Percentiles rank a stretch among this genome's conserved stretches.
Conservation (phyloP, 371 early-diverging fungal genomes). For the Mortierella sp. region DNA sequence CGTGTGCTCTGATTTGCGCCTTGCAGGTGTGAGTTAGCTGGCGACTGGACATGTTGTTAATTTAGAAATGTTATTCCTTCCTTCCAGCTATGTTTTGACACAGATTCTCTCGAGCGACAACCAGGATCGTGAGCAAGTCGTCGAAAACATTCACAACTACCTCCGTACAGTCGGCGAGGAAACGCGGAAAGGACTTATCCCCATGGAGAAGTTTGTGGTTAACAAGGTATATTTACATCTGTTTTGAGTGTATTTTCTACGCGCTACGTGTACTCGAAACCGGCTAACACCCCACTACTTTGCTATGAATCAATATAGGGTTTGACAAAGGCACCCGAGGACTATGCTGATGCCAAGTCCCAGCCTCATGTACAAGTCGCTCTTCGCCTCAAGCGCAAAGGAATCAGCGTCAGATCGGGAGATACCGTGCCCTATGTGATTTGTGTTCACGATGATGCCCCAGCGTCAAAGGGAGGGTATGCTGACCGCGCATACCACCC, state of each 20-base stretch:
- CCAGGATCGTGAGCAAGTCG: conserved; percentile 80
- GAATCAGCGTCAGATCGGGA: conserved; percentile 82
- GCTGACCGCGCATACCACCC: conserved; percentile 92
- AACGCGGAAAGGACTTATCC: conserved; percentile 78
- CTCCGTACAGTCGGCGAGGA: conserved; percentile 78
- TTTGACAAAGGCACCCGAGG: conserved; percentile 94
- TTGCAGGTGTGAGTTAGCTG: background rate
- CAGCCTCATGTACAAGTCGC: conserved; percentile 99
- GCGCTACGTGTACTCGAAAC: background rate
- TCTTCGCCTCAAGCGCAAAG: conserved; percentile 81
- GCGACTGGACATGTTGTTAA: background rate
- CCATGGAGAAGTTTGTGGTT: conserved; percentile 92
- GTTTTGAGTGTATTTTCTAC: background rate
- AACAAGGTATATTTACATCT: conserved; percentile 77
- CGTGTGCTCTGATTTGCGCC: background rate
- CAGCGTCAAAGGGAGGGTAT: conserved; percentile 63
- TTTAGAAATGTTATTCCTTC: background rate
- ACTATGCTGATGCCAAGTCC: conserved; percentile 89
- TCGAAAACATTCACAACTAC: conserved; percentile 84
- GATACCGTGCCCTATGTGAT: conserved; percentile 99
- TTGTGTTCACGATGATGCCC: conserved; percentile 73
- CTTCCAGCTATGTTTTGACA: conserved; percentile 76
- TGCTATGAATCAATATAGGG: conserved; percentile 59
- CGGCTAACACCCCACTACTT: background rate
- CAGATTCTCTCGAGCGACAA: conserved; percentile 79